phyloP scores from a whole-genome alignment of 2,329 filamentous ascomycete species.

The Mycosphaerella sp. region DNA sequence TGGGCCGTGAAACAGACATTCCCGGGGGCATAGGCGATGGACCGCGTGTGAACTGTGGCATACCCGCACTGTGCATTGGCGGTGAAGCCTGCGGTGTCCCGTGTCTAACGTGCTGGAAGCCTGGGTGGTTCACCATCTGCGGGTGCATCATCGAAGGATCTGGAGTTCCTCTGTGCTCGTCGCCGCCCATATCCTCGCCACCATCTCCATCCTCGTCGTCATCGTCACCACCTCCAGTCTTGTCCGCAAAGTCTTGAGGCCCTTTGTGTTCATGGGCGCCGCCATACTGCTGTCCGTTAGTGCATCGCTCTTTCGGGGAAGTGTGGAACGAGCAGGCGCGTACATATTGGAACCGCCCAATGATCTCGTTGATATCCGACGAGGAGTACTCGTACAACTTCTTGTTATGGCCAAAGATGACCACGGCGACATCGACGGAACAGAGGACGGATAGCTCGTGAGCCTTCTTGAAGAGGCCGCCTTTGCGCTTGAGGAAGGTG shows the following conservation, averaged over 20 bases:
- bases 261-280: conserved; percentile 94
- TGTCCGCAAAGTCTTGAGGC: conserved; percentile 82
- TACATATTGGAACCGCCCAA: conserved; percentile 86
- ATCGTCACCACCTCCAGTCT: conserved; percentile 64
- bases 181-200: conserved; percentile 43
- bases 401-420: conserved; percentile 98
- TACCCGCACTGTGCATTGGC: conserved; percentile 67
- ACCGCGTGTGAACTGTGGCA: conserved; percentile 63
- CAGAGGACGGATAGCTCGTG: conserved; percentile 97
- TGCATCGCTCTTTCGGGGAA: conserved; percentile 7
- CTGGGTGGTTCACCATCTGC: conserved; percentile 46
- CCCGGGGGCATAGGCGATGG: conserved; percentile 75
- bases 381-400: conserved; percentile 98
- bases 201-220: conserved; percentile 66
- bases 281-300: conserved; percentile 60
- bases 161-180: conserved; percentile 62
- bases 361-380: conserved; percentile 82
- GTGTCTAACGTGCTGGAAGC: conserved; percentile 76
- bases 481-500: conserved; percentile 97
- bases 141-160: conserved; percentile 47
- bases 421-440: conserved; percentile 95
- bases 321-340: conserved; percentile 31
- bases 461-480: conserved; percentile 98
- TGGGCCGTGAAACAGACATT: conserved; percentile 58
- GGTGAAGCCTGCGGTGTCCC: conserved; percentile 81